phyloP scores from a whole-genome alignment of 176 grass and related monocot species.

The Rhynchospora pubera region DNA sequence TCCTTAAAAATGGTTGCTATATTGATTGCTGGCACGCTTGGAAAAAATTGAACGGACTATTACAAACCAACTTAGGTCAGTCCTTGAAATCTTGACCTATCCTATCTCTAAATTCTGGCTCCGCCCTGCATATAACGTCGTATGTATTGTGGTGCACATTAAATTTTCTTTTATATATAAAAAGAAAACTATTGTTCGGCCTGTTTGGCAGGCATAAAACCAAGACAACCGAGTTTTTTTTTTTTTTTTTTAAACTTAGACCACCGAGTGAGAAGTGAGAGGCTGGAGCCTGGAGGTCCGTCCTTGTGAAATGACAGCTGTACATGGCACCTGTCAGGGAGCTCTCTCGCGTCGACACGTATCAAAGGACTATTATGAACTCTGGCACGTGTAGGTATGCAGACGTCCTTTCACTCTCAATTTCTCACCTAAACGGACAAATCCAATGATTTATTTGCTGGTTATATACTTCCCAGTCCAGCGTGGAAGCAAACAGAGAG shows the following conservation, averaged over 20 bases:
- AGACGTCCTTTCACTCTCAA: not conserved
- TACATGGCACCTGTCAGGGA: constrained; percentile 20
- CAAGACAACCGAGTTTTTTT: no score
- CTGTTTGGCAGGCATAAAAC: not conserved
- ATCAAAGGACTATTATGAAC: not conserved
- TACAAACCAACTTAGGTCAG: no score
- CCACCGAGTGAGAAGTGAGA: not conserved
- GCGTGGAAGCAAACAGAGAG: not conserved
- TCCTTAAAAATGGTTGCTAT: no score
- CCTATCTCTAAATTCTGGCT: no score
- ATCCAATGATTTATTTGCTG: not conserved
- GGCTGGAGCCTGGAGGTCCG: not conserved
- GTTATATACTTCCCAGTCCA: not conserved
- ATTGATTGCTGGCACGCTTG: no score
- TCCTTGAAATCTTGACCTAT: no score
- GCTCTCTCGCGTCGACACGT: constrained; percentile 25
- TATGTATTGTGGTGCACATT: no score
- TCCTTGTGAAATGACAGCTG: constrained; percentile 23
- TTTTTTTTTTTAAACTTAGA: no score
- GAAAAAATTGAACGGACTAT: no score
- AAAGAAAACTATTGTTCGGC: no score
- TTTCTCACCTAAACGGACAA: not conserved
- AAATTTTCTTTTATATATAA: no score
- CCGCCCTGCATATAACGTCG: no score
- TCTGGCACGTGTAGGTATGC: not conserved